Evolutionary conservation across 495 filamentous ascomycete genomes (phyloP).

Genomic region (Viridothelium virens): DNA sequence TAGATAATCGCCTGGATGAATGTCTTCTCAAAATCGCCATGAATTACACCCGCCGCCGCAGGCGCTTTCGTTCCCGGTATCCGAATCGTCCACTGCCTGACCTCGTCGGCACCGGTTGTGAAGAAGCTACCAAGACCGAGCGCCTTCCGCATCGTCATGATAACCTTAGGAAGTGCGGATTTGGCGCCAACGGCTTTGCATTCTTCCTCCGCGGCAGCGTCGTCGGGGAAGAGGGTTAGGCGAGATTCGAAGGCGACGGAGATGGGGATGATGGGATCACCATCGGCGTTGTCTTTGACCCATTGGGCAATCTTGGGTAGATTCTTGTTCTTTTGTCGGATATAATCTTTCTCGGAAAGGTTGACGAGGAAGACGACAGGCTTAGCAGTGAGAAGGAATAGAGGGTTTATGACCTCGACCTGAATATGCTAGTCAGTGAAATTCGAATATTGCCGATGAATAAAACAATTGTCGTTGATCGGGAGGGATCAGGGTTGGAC

Average conservation of each 20-base stretch:
- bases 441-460: constrained; percentile 8
- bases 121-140: constrained; percentile 91
- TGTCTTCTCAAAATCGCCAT: constrained; percentile 98
- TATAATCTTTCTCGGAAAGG: constrained; percentile 92
- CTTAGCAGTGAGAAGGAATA: constrained; percentile 92
- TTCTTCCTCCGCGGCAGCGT: constrained; percentile 75
- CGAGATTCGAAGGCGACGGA: constrained; percentile 90
- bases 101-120: constrained; percentile 93
- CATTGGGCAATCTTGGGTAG: constrained; percentile 84
- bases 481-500: constrained; percentile 45
- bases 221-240: constrained; percentile 65
- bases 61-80: constrained; percentile 88
- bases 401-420: constrained; percentile 96
- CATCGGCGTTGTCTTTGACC: constrained; percentile 81
- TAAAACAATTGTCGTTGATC: constrained; percentile 6
- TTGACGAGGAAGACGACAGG: constrained; percentile 97
- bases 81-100: constrained; percentile 96
- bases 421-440: constrained; percentile 31
- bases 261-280: constrained; percentile 86
- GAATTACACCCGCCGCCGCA: constrained; percentile 94
- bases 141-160: constrained; percentile 88
- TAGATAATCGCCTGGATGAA: constrained; percentile 96
- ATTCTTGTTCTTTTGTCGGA: constrained; percentile 99
- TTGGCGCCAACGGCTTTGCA: constrained; percentile 82
- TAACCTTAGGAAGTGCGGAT: constrained; percentile 84